Percentiles rank a stretch among this genome's conserved stretches.
These are phyloP conservation scores for Sinapis alba DNA, from an alignment of 441 rosid species.

Conservation along the genomic window DNA sequence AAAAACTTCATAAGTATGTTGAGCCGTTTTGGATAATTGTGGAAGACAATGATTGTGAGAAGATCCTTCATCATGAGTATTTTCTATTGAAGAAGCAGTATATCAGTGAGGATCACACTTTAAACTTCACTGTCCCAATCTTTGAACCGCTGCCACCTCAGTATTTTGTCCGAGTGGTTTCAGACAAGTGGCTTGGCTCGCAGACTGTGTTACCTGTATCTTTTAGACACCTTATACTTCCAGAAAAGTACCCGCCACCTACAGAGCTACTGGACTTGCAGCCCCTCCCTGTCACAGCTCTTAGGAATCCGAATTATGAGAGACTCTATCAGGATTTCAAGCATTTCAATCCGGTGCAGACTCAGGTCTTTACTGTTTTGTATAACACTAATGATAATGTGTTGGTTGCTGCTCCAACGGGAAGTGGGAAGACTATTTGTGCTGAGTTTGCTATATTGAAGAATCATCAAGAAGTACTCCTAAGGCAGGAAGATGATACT, in stretches of 20 bases:
- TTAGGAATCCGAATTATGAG: slow-evolving; percentile 81
- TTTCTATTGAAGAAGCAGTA: slow-evolving; percentile 85
- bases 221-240: slow-evolving; percentile 86
- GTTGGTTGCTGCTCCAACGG: slow-evolving; percentile 88
- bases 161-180: slow-evolving; percentile 76
- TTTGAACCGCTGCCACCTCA: slow-evolving; percentile 88
- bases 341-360: slow-evolving; percentile 90
- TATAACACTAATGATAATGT: slow-evolving; percentile 81
- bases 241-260: slow-evolving; percentile 91
- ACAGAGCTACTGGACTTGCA: slow-evolving; percentile 88
- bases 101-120: slow-evolving; percentile 73
- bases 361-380: slow-evolving; percentile 80
- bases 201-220: slow-evolving; percentile 81
- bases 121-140: slow-evolving; percentile 86
- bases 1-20: slow-evolving; percentile 76
- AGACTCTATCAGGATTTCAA: slow-evolving; percentile 71
- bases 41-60: slow-evolving; percentile 87
- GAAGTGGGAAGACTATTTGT: slow-evolving; percentile 90
- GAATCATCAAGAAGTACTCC: slow-evolving; percentile 61
- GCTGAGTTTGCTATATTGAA: slow-evolving; percentile 85
- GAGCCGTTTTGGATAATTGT: slow-evolving; percentile 92
- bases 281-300: slow-evolving; percentile 82
- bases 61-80: slow-evolving; percentile 85
- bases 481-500: neutral
- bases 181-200: slow-evolving; percentile 86